These are phyloP conservation scores for Apostasia ramifera DNA, from an alignment of 106 monocot species.

Conservation along the genomic window DNA sequence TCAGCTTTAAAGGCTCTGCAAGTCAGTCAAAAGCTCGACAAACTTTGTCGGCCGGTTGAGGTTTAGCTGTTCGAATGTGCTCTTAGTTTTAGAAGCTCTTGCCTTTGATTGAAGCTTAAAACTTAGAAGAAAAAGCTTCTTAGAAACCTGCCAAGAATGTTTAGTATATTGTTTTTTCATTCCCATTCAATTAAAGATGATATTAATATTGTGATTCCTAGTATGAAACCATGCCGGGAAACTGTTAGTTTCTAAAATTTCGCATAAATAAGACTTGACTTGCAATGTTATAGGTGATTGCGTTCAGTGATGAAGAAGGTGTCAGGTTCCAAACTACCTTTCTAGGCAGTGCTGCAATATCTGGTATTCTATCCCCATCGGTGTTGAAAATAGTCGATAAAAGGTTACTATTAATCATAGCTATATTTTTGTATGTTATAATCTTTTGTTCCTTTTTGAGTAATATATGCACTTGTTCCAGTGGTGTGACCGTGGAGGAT, in stretches of 20 bases:
- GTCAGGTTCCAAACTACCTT: conserved; percentile 93
- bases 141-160: too few species aligned
- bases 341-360: conserved; percentile 90
- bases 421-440: background rate
- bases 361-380: conserved; percentile 64
- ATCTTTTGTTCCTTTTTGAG: background rate
- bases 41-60: conserved; percentile 73
- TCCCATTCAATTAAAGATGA: too few species aligned
- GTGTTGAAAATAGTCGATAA: conserved; percentile 66
- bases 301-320: conserved; percentile 99
- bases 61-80: conserved; percentile 11
- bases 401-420: conserved; percentile 26
- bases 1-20: conserved; percentile 83
- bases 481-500: conserved; percentile 77
- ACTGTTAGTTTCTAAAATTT: too few species aligned
- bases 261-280: background rate
- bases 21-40: conserved; percentile 38
- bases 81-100: too few species aligned
- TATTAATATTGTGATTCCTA: too few species aligned
- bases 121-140: too few species aligned
- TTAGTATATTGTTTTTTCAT: too few species aligned
- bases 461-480: conserved; percentile 23
- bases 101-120: too few species aligned
- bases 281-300: conserved; percentile 55
- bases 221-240: too few species aligned